Evolutionary conservation across 2,329 filamentous ascomycete genomes (phyloP).

Genomic region (Ceratocystis albifundus): DNA sequence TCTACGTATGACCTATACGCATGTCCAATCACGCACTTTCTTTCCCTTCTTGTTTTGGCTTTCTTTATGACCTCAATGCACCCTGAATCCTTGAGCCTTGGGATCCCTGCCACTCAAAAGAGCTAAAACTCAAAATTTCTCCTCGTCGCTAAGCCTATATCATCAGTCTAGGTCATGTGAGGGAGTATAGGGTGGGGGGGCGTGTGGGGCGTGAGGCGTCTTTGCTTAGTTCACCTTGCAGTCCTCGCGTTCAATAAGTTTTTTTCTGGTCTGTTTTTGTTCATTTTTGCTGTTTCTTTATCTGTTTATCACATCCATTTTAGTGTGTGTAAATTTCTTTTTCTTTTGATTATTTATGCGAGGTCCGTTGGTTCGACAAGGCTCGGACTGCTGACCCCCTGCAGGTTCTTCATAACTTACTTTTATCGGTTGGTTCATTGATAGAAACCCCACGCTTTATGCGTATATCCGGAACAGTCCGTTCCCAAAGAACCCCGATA

Average conservation of each 20-base stretch:
- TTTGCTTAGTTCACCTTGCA: not conserved
- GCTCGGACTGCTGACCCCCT: not conserved
- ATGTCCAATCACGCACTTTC: not conserved
- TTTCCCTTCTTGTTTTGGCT: not conserved
- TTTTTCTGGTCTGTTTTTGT: not conserved
- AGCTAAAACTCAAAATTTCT: too few relatives aligned
- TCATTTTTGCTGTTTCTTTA: not conserved
- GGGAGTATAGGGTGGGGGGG: too few relatives aligned
- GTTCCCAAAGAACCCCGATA: constrained; percentile 5
- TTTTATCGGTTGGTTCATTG: not conserved
- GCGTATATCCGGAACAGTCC: constrained; percentile 6
- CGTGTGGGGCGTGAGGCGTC: not conserved
- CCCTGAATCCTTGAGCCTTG: not conserved
- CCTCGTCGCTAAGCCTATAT: not conserved
- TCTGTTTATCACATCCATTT: too few relatives aligned
- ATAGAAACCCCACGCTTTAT: not conserved
- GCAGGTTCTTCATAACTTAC: not conserved
- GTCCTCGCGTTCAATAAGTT: not conserved
- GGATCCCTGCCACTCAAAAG: too few relatives aligned
- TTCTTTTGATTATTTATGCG: constrained; percentile 14
- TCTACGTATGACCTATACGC: not conserved
- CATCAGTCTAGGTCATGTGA: constrained; percentile 1
- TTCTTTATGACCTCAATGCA: not conserved
- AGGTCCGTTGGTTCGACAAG: not conserved
- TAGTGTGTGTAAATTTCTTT: too few relatives aligned